Percentiles rank a stretch among this genome's conserved stretches.
Evolutionary conservation across 352 stramenopile genomes (phyloP).

Genomic region (Globisporangium polare): DNA sequence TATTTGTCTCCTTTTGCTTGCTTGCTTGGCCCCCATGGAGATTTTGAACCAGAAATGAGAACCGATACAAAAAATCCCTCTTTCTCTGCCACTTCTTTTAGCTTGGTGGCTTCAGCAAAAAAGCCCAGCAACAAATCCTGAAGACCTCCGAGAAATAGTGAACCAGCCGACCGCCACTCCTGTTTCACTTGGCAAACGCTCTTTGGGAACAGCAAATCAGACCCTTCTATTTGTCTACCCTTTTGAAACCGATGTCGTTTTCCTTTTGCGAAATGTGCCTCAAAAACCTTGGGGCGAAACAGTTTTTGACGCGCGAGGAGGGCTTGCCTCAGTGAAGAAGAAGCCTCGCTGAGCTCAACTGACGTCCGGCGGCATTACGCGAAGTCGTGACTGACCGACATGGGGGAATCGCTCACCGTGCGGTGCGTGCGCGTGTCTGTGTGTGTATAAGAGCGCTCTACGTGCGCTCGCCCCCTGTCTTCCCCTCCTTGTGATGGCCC

Average conservation of each 20-base stretch:
- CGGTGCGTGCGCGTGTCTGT: conserved; percentile 6
- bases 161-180: conserved; percentile 12
- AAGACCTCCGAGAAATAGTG: background rate
- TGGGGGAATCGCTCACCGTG: conserved; percentile 18
- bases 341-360: conserved; percentile 2
- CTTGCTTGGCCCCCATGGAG: background rate
- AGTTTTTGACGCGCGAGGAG: background rate
- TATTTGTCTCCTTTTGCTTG: background rate
- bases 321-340: conserved; percentile 7
- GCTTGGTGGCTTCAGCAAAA: conserved; percentile 7
- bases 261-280: background rate
- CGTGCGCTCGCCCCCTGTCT: background rate
- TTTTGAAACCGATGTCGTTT: background rate
- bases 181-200: background rate
- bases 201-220: background rate
- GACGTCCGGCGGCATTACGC: background rate
- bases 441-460: background rate
- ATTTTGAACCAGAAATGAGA: conserved; percentile 5
- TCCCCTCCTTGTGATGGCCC: background rate
- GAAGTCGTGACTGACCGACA: background rate
- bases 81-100: background rate
- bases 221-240: background rate
- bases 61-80: background rate
- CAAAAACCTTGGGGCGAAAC: background rate
- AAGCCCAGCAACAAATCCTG: background rate